These are phyloP conservation scores for Pichia exigua DNA, from an alignment of 805 yeast genomes.

Conservation along the genomic window DNA sequence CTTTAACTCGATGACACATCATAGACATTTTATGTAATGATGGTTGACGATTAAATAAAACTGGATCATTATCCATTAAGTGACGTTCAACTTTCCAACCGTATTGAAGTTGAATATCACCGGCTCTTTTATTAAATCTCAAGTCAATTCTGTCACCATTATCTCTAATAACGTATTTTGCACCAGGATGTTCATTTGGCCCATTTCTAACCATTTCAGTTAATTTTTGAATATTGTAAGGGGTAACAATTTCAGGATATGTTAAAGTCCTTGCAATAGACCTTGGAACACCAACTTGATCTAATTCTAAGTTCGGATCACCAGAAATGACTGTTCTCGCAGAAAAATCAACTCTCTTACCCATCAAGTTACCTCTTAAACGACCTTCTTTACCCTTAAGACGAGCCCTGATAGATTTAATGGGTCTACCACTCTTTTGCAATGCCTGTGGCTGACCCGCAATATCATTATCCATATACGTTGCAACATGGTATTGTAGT, in stretches of 20 bases:
- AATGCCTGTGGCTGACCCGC: conserved; percentile 99
- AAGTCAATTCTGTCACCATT: conserved; percentile 98
- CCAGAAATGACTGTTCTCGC: conserved; percentile 99
- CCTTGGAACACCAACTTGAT: conserved; percentile 98
- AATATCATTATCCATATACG: conserved; percentile 98
- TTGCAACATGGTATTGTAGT: conserved; percentile 95
- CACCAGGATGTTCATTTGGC: conserved; percentile 99
- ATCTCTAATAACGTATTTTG: conserved; percentile 95
- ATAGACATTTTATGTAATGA: conserved; percentile 98
- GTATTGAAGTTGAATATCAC: conserved; percentile 94
- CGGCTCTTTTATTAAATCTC: conserved; percentile 95
- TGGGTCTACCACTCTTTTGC: conserved; percentile 98
- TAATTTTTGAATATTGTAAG: conserved; percentile 88
- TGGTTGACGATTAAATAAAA: conserved; percentile 97
- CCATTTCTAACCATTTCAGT: conserved; percentile 95
- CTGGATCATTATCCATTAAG: conserved; percentile 95
- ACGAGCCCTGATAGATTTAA: conserved; percentile 98
- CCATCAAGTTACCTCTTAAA: conserved; percentile 97
- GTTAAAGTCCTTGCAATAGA: conserved; percentile 93
- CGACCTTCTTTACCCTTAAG: conserved; percentile 99
- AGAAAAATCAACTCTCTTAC: conserved; percentile 98
- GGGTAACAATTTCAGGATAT: conserved; percentile 96
- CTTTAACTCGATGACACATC: conserved; percentile 99
- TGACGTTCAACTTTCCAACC: conserved; percentile 99
- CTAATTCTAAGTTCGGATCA: conserved; percentile 95